Evolutionary conservation across 345 rosid species (phyloP).

Genomic region (Anacardium occidentale): DNA sequence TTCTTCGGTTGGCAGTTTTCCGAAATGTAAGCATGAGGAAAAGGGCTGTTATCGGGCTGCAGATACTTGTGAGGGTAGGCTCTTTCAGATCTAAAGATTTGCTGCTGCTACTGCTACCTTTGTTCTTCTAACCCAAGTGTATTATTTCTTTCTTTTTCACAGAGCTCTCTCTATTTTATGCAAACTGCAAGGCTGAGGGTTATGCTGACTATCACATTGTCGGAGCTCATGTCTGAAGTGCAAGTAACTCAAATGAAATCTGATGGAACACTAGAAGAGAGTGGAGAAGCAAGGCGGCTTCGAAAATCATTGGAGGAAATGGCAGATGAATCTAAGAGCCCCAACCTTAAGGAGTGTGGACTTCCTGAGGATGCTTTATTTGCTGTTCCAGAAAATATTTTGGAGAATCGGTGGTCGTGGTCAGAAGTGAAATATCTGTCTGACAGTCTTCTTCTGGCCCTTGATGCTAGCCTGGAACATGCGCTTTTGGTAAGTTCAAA

Average conservation of each 20-base stretch:
- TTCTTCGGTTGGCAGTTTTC: conserved; percentile 92
- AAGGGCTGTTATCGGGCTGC: conserved; percentile 95
- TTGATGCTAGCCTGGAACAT: conserved; percentile 96
- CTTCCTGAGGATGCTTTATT: conserved; percentile 68
- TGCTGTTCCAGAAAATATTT: conserved; percentile 51
- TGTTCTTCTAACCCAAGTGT: conserved; percentile 13
- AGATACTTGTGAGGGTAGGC: conserved; percentile 85
- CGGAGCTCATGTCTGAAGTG: conserved; percentile 95
- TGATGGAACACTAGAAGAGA: conserved; percentile 92
- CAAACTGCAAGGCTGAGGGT: conserved; percentile 95
- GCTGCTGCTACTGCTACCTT: conserved; percentile 8
- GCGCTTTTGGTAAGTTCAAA: conserved; percentile 78
- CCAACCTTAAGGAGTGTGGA: conserved; percentile 68
- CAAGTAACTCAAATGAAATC: conserved; percentile 95
- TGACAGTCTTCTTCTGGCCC: conserved; percentile 76
- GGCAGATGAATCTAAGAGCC: conserved; percentile 81
- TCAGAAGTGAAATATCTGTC: conserved; percentile 76
- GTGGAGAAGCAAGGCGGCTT: conserved; percentile 91
- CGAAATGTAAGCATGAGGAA: conserved; percentile 88
- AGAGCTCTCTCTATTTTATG: conserved; percentile 92
- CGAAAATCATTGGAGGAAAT: conserved; percentile 88
- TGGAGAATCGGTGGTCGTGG: conserved; percentile 91
- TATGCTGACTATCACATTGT: conserved; percentile 90
- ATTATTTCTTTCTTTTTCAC: conserved; percentile 40
- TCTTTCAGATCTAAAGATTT: conserved; percentile 25